These are phyloP conservation scores for Coccomyxa subellipsoidea DNA, from an alignment of 163 green algal species.

Conservation along the genomic window DNA sequence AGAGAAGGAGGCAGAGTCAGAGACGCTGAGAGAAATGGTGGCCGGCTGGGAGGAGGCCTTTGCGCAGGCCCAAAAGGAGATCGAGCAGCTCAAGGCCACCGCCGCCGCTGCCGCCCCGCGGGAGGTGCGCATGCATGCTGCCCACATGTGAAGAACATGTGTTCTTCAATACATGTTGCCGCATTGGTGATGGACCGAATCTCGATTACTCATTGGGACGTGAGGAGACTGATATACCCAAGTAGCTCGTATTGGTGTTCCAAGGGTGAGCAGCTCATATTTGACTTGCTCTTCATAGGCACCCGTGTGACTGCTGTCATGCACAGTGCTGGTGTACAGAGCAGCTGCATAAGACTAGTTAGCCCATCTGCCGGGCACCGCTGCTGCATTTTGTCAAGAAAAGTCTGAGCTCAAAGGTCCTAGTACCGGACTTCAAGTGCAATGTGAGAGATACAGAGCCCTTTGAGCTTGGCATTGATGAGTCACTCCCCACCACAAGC, in stretches of 20 bases:
- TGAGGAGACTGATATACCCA: neutral
- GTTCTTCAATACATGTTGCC: neutral
- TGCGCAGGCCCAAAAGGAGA: neutral
- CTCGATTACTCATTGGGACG: neutral
- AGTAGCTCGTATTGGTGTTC: too few species aligned
- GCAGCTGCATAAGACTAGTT: neutral
- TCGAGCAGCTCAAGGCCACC: neutral
- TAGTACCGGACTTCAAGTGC: too few species aligned
- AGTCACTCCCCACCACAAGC: too few species aligned
- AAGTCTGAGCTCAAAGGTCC: neutral
- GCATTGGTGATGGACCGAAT: neutral
- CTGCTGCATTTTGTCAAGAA: too few species aligned
- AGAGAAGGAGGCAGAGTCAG: neutral
- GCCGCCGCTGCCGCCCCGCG: neutral
- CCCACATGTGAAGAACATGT: neutral
- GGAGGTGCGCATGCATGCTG: neutral
- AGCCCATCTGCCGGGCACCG: neutral
- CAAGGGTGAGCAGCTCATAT: too few species aligned
- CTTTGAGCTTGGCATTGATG: too few species aligned
- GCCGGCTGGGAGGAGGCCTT: neutral
- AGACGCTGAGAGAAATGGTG: neutral
- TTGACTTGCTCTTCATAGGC: too few species aligned
- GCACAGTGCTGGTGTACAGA: too few species aligned
- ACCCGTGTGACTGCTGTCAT: too few species aligned
- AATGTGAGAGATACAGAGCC: too few species aligned